These are phyloP conservation scores for Hanseniaspora uvarum DNA, from an alignment of 1,139 yeast species.

Conservation along the genomic window DNA sequence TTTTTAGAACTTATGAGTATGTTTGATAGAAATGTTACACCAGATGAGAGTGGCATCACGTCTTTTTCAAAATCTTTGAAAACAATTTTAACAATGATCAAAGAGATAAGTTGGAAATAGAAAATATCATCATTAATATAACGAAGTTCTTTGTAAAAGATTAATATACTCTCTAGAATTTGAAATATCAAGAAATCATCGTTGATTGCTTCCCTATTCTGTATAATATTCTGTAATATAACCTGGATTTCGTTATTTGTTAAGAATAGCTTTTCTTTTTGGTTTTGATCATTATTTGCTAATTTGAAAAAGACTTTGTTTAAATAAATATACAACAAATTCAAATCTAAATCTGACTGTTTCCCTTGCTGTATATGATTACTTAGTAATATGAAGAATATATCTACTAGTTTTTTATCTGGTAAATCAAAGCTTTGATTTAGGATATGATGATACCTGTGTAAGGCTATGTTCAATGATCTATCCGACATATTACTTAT, in stretches of 20 bases:
- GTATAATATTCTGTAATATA: neutral
- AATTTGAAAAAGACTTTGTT: neutral
- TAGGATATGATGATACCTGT: neutral
- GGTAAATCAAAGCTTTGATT: neutral
- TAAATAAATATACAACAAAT: neutral
- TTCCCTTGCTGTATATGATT: neutral
- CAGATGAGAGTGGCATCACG: neutral
- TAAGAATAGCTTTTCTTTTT: neutral
- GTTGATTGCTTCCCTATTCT: neutral
- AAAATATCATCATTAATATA: neutral
- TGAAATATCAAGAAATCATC: slow-evolving; percentile 4
- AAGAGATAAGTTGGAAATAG: neutral
- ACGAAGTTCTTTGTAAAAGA: neutral
- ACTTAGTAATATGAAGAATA: neutral
- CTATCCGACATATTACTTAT: neutral
- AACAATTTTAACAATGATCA: slow-evolving; percentile 5
- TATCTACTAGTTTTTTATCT: neutral
- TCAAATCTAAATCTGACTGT: neutral
- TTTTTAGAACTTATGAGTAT: neutral
- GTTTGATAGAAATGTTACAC: neutral
- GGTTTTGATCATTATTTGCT: neutral
- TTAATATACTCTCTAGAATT: neutral
- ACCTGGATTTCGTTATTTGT: neutral
- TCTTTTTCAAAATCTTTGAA: neutral
- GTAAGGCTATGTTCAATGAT: neutral